phyloP scores from a whole-genome alignment of 495 filamentous ascomycete genomes.

The Penicillium cosmopolitanum region DNA sequence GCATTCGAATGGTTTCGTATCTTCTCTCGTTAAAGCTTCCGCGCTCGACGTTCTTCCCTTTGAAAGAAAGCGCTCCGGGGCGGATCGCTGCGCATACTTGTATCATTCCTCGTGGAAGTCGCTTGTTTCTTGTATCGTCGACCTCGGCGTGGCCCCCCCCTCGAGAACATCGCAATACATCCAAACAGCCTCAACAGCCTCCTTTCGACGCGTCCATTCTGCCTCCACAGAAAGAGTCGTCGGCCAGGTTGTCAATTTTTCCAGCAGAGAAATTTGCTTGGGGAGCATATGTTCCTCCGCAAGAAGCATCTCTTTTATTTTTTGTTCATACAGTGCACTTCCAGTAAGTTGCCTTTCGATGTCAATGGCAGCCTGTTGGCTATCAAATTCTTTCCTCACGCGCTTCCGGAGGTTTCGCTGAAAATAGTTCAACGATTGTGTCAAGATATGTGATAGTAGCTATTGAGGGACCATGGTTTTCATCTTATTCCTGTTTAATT shows the following conservation, averaged over 20 bases:
- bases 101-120: not conserved
- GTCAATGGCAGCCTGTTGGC: constrained; percentile 11
- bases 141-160: constrained; percentile 14
- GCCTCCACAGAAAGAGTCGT: constrained; percentile 8
- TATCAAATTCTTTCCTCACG: too few relatives aligned
- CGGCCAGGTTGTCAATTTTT: constrained; percentile 13
- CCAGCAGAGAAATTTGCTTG: constrained; percentile 5
- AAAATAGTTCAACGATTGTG: too few relatives aligned
- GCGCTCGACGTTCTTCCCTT: constrained; percentile 1
- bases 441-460: too few relatives aligned
- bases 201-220: constrained; percentile 13
- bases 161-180: constrained; percentile 14
- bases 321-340: constrained; percentile 4
- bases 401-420: too few relatives aligned
- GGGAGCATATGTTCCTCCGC: constrained; percentile 12
- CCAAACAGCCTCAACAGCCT: constrained; percentile 15
- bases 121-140: constrained; percentile 1
- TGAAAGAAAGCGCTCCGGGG: not conserved
- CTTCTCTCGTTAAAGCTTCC: constrained; percentile 6
- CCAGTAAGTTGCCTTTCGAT: constrained; percentile 8
- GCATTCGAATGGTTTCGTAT: constrained; percentile 12
- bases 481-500: too few relatives aligned
- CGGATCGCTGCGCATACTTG: not conserved
- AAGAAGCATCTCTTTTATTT: constrained; percentile 7
- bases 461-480: too few relatives aligned